These are phyloP conservation scores for Fusarium sp. DNA, from an alignment of 2,329 filamentous ascomycete genomes.

Conservation along the genomic window DNA sequence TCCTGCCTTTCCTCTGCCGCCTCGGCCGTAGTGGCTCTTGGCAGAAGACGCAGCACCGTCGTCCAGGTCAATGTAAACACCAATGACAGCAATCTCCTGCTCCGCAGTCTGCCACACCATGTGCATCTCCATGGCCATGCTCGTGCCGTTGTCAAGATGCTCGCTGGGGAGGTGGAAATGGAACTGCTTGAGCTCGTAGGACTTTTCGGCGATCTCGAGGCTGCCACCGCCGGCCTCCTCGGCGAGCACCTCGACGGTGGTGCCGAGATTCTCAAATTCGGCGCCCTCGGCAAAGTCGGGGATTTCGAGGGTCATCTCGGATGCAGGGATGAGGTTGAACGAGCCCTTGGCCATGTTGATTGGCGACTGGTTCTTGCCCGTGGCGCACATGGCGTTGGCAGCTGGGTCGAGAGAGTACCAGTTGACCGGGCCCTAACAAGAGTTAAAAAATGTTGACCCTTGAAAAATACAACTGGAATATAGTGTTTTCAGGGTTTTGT, in stretches of 20 bases:
- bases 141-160: slow-evolving; percentile 61
- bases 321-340: slow-evolving; percentile 47
- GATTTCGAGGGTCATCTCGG: slow-evolving; percentile 50
- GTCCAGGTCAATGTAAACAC: slow-evolving; percentile 42
- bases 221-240: slow-evolving; percentile 50
- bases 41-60: slow-evolving; percentile 13
- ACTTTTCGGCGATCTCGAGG: slow-evolving; percentile 53
- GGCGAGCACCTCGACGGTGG: slow-evolving; percentile 61
- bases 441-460: background rate
- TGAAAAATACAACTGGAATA: background rate
- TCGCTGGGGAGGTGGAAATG: slow-evolving; percentile 72
- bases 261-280: slow-evolving; percentile 64
- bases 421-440: slow-evolving; percentile 59
- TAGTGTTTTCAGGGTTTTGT: background rate
- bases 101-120: slow-evolving; percentile 45
- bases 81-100: slow-evolving; percentile 46
- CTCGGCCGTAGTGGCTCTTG: background rate
- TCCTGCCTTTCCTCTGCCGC: background rate
- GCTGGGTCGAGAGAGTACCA: slow-evolving; percentile 60
- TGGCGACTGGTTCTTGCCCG: slow-evolving; percentile 60
- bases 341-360: slow-evolving; percentile 59
- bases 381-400: slow-evolving; percentile 47
- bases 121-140: slow-evolving; percentile 48
- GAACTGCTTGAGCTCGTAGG: slow-evolving; percentile 64
- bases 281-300: slow-evolving; percentile 51